Conservation (phyloP, 2,329 filamentous ascomycete genomes). For the Colletotrichum chlorophyti region DNA sequence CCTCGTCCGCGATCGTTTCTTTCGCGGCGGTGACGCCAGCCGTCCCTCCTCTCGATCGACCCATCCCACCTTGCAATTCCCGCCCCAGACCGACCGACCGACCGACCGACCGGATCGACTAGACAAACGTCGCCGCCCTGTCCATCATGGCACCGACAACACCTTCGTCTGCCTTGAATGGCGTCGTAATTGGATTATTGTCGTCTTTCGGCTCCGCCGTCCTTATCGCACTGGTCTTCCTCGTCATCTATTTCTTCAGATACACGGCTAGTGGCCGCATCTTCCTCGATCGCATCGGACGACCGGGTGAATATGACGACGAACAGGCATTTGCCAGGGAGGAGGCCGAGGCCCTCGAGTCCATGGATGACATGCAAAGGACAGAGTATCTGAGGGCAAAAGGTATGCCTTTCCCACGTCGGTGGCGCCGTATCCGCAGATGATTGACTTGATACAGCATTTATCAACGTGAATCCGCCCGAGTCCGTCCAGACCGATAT, state of each 20-base stretch:
- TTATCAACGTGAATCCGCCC: slow-evolving; percentile 90
- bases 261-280: slow-evolving; percentile 90
- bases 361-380: slow-evolving; percentile 92
- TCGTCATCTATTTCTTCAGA: slow-evolving; percentile 90
- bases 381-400: slow-evolving; percentile 94
- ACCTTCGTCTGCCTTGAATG: slow-evolving; percentile 62
- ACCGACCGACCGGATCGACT: slow-evolving; percentile 21
- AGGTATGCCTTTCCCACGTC: slow-evolving; percentile 63
- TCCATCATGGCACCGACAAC: slow-evolving; percentile 32
- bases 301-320: slow-evolving; percentile 96
- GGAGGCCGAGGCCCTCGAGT: slow-evolving; percentile 92
- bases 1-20: slow-evolving; percentile 25
- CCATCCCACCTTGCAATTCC: slow-evolving; percentile 7
- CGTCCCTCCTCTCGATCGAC: slow-evolving; percentile 27
- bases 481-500: slow-evolving; percentile 97
- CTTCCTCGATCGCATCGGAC: slow-evolving; percentile 88
- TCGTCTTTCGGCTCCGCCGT: slow-evolving; percentile 93
- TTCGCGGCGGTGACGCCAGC: slow-evolving; percentile 32
- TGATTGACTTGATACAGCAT: slow-evolving; percentile 64
- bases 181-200: slow-evolving; percentile 92
- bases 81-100: not conserved
- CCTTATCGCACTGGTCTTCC: slow-evolving; percentile 79
- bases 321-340: slow-evolving; percentile 93
- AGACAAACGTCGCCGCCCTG: slow-evolving; percentile 23
- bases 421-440: not conserved